These are phyloP conservation scores for Glomus cerebriforme DNA, from an alignment of 192 early-diverging fungal genomes.

Conservation along the genomic window DNA sequence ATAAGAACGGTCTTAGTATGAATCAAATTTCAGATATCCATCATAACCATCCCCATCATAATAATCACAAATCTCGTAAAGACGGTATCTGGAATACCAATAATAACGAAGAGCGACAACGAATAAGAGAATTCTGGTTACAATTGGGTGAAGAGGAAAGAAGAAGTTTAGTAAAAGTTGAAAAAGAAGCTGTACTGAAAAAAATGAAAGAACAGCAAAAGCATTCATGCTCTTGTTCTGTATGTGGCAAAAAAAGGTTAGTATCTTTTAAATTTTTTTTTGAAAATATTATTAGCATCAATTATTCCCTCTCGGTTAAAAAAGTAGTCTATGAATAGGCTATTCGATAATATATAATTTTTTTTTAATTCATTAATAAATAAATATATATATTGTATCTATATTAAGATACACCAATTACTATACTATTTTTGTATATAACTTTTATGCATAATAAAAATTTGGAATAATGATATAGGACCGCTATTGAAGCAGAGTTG, in stretches of 20 bases:
- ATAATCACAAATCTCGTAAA: conserved; percentile 45
- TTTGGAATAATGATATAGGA: conserved; percentile 40
- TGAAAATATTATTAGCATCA: background rate
- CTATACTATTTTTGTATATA: too few species aligned
- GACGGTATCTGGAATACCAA: conserved; percentile 69
- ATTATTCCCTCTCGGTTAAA: background rate
- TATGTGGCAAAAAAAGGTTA: conserved; percentile 81
- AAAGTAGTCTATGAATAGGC: background rate
- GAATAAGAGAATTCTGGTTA: conserved; percentile 86
- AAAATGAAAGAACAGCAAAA: conserved; percentile 92
- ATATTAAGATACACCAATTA: too few species aligned
- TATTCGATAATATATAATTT: too few species aligned
- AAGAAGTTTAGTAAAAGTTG: conserved; percentile 75
- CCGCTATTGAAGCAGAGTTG: conserved; percentile 83
- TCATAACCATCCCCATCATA: conserved; percentile 30
- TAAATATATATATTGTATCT: too few species aligned
- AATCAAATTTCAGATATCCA: conserved; percentile 19
- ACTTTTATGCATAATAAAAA: background rate
- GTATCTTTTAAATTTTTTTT: background rate
- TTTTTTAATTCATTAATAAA: too few species aligned
- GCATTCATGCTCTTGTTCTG: conserved; percentile 80
- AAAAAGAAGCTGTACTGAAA: conserved; percentile 82
- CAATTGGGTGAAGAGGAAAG: conserved; percentile 79
- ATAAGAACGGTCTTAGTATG: conserved; percentile 40
- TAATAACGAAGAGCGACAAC: conserved; percentile 73